Base-by-base conservation (phyloP, 2,329 filamentous ascomycete genomes). In the Hypoxylon sp. region DNA sequence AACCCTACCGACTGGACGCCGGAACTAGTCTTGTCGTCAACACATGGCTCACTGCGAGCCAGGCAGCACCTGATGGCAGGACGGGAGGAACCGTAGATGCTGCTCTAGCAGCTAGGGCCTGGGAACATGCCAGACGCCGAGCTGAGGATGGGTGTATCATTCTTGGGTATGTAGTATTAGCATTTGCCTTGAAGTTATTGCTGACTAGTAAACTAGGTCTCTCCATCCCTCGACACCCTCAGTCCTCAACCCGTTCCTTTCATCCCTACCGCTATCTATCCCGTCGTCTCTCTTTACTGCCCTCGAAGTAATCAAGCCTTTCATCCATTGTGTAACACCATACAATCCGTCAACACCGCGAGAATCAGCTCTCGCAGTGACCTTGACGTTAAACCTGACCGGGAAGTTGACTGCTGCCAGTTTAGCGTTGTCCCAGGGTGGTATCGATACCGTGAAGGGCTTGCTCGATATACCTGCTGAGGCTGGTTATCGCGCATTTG, bases 121-220 rank as follows among this genome's bases (percentile, higher is more conserved):
- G 96, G 95, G 96, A 99, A 82, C 96, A 99, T 84, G 95, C 96
- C 62, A 89, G 95, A 73, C 90, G 96, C 68, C 89, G 96, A 82
- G 96, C 96, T 45, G 96, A 99, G 79, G 96, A 99, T 82, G 94
- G 93, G 14, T 98, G 94, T 77, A 92, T 99, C 70, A 85, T 98
- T 59, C 82, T 99, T 72, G 92, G 92, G 93, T 97, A 85, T 73
- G 89, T 81, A n/a, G 3, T n/a, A 51, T 73, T 71, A 76, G 50
- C 43, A 19, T 5, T 57, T 53, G 1, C 55, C 41, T 34, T n/a
- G 5, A 30, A 49, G 62, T 46, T 38, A 36, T 48, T 73, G 72
- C 67, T 77, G 73, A 69, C 71, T 50, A 9, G 48, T 38, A 46
- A 30, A 52, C 5, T 70, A 97, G 94, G 59, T 97, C 94, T 38